Evolutionary conservation across 192 early-diverging fungal species (phyloP).

Genomic region (Geranomyces michiganensis): DNA sequence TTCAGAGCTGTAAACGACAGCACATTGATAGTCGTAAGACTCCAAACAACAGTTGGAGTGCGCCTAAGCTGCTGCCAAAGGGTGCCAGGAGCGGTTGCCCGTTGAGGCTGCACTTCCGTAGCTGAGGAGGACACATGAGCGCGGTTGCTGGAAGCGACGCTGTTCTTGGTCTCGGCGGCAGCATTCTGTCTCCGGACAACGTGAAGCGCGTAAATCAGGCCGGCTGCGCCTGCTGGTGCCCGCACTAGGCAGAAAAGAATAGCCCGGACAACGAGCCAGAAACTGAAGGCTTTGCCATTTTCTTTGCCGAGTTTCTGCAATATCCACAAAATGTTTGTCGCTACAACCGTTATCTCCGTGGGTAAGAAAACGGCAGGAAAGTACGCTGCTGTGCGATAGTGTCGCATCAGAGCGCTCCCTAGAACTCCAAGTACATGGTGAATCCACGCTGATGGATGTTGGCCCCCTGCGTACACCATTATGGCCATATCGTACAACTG

Average conservation of each 20-base stretch:
- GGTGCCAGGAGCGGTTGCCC: neutral
- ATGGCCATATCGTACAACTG: slow-evolving; percentile 32
- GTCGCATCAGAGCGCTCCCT: slow-evolving; percentile 27
- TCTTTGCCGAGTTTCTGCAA: slow-evolving; percentile 15
- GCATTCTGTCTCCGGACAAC: neutral
- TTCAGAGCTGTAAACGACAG: slow-evolving; percentile 35
- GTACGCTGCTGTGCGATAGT: slow-evolving; percentile 15
- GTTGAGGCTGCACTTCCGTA: neutral
- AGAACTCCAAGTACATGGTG: slow-evolving; percentile 41
- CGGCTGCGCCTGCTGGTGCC: slow-evolving; percentile 17
- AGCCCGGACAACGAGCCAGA: slow-evolving; percentile 23
- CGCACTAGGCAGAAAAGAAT: slow-evolving; percentile 34
- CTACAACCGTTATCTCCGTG: slow-evolving; percentile 37
- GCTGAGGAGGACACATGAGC: too few relatives aligned
- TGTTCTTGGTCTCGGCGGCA: neutral
- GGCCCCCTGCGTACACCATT: slow-evolving; percentile 24
- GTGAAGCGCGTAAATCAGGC: slow-evolving; percentile 26
- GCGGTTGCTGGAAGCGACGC: neutral
- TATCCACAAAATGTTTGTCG: slow-evolving; percentile 36
- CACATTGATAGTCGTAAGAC: slow-evolving; percentile 29
- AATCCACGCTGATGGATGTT: slow-evolving; percentile 35
- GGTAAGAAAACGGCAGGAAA: slow-evolving; percentile 37
- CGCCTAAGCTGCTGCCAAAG: slow-evolving; percentile 19
- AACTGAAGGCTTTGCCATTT: neutral
- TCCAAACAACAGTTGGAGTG: slow-evolving; percentile 11